Conservation (phyloP, 129 eudicot species). For the Erigeron canadensis region DNA sequence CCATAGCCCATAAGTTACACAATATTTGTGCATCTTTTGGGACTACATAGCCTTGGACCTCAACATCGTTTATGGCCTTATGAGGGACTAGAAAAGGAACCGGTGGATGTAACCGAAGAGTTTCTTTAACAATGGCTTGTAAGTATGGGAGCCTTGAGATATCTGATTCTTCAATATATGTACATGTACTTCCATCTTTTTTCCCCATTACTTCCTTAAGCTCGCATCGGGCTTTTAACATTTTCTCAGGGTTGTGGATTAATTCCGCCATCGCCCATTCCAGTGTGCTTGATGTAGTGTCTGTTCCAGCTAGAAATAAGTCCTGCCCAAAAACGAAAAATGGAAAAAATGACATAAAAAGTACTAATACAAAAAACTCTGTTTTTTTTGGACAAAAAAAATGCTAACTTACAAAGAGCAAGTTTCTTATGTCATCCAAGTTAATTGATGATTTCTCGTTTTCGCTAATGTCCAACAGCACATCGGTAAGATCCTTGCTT, state of each 20-base stretch:
- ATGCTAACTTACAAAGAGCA: slow-evolving; percentile 29
- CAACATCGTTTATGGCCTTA: slow-evolving; percentile 35
- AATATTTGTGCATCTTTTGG: slow-evolving; percentile 42
- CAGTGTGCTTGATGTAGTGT: slow-evolving; percentile 47
- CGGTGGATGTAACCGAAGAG: slow-evolving; percentile 51
- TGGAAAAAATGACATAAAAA: too few relatives aligned
- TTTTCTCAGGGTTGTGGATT: slow-evolving; percentile 34
- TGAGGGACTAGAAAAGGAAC: slow-evolving; percentile 50
- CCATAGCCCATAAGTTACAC: slow-evolving; percentile 52
- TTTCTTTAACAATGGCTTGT: slow-evolving; percentile 50
- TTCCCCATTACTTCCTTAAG: slow-evolving; percentile 26
- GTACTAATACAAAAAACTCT: background rate
- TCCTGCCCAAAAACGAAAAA: too few relatives aligned
- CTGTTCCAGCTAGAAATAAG: slow-evolving; percentile 44
- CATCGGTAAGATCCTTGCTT: slow-evolving; percentile 31
- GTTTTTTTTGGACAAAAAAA: background rate
- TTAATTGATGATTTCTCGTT: slow-evolving; percentile 5
- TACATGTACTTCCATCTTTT: background rate
- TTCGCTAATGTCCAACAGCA: slow-evolving; percentile 24
- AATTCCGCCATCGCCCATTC: slow-evolving; percentile 69
- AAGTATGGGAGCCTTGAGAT: slow-evolving; percentile 51
- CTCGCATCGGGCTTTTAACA: slow-evolving; percentile 40
- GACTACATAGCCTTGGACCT: slow-evolving; percentile 39
- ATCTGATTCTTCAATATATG: slow-evolving; percentile 41
- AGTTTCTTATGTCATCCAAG: slow-evolving; percentile 19